Base-by-base conservation (phyloP, 2,329 filamentous ascomycete species). In the Harringtonia aguacate region DNA sequence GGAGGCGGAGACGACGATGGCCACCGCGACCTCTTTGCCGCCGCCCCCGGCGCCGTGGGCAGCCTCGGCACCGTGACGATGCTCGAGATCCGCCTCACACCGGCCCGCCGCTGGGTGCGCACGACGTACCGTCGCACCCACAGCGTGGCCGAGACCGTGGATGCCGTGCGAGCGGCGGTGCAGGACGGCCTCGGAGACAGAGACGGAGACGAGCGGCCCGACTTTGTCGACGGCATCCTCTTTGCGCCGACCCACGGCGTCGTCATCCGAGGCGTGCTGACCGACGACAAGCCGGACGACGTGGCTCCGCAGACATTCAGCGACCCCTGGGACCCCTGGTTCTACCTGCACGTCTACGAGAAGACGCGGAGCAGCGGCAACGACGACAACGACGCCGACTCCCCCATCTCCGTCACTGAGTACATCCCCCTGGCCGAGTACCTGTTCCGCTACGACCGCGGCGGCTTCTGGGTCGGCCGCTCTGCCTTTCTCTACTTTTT, bases 211-310 rank as follows among this genome's bases (percentile, higher is more conserved):
- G n/a, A 17, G 55, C 60, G 9, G 61, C 58, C 35, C 50, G 81
- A 86, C 55, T 88, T 84, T 56, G 73, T 88, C 28, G 84, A 86
- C 52, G 83, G 79, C 15, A 85, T 86, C 40, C 60, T 84, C 45
- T 86, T 75, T 60, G 70, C 71, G 14, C 68, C 69, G 48, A 63
- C 69, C 48, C 72, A 75, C 49, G 80, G 80, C n/a, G 76, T 81
- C 18, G 61, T 86, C 49, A 71, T 84, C 58, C 75, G 73, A 7
- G 82, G 82, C 2, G 65, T 65, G 44, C 61, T 85, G 54, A 76
- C 73, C 2, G 67, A 85, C 51, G 65, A 70, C 13, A 61, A 65
- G 20, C 69, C 68, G 5, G 52, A 53, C 3, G 57, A 52, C 18
- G 52, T 50, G 29, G 54, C 38, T 48, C 62, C 48, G 64, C 79